Evolutionary conservation across 306 rosid genomes (phyloP).

Genomic region (Vicia villosa): DNA sequence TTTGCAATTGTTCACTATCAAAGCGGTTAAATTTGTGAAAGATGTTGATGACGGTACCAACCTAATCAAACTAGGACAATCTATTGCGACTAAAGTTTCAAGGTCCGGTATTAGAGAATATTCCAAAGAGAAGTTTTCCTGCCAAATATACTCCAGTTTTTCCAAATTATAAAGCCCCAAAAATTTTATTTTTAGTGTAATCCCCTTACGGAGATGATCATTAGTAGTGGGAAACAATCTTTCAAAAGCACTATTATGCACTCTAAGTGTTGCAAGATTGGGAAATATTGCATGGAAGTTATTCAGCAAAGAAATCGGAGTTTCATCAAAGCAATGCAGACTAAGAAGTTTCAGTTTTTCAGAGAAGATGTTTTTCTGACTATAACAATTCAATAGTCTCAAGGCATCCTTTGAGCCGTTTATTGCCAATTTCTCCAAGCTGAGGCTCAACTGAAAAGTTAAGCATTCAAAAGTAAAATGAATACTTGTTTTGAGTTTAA

Average conservation of each 20-base stretch:
- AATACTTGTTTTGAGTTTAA: too few relatives aligned
- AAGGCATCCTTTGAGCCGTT: neutral
- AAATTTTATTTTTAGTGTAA: neutral
- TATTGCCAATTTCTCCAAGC: neutral
- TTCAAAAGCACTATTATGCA: neutral
- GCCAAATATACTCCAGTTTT: neutral
- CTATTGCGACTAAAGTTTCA: fast-evolving
- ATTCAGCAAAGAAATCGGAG: neutral
- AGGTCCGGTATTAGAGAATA: neutral
- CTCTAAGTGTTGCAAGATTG: neutral
- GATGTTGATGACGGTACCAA: neutral
- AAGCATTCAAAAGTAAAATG: neutral
- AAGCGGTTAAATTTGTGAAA: neutral
- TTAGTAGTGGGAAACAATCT: neutral
- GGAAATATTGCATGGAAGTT: neutral
- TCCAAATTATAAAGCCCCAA: neutral
- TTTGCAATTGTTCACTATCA: neutral
- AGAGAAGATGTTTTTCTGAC: neutral
- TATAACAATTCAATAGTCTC: neutral
- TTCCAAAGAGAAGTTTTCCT: neutral
- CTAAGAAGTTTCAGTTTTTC: neutral
- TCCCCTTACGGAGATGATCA: neutral
- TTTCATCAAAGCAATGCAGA: neutral
- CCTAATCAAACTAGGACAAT: slow-evolving; percentile 4
- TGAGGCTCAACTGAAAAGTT: neutral